Evolutionary conservation across 108 stramenopile species (phyloP).

Genomic region (Nannochloropsis granulata): DNA sequence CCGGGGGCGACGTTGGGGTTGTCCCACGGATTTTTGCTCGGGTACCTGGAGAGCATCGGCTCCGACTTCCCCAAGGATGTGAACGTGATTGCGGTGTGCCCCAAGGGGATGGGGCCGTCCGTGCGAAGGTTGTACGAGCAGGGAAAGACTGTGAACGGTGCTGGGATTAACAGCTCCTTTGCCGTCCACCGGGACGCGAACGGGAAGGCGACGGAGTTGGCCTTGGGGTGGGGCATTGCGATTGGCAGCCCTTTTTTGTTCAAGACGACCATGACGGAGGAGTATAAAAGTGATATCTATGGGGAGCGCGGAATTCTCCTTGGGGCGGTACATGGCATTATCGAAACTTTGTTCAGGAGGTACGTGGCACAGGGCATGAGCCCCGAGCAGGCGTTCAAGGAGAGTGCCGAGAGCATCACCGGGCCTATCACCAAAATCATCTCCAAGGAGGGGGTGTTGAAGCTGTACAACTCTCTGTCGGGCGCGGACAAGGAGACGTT

Average conservation of each 20-base stretch:
- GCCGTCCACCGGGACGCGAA: slow-evolving; percentile 84
- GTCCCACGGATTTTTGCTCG: slow-evolving; percentile 86
- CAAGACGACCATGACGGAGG: slow-evolving; percentile 81
- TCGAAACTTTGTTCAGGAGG: slow-evolving; percentile 87
- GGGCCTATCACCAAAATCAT: slow-evolving; percentile 92
- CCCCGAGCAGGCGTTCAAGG: slow-evolving; percentile 78
- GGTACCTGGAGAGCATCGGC: slow-evolving; percentile 84
- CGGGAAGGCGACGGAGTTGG: slow-evolving; percentile 85
- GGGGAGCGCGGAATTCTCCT: slow-evolving; percentile 92
- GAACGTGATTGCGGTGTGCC: slow-evolving; percentile 93
- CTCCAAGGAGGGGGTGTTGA: slow-evolving; percentile 85
- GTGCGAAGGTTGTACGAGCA: slow-evolving; percentile 96
- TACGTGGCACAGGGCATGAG: slow-evolving; percentile 90
- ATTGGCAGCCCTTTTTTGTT: slow-evolving; percentile 95
- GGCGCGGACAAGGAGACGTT: slow-evolving; percentile 75
- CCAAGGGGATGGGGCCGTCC: slow-evolving; percentile 97
- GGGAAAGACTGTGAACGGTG: slow-evolving; percentile 93
- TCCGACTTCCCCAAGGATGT: slow-evolving; percentile 83
- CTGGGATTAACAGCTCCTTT: slow-evolving; percentile 91
- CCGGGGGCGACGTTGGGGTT: slow-evolving; percentile 88
- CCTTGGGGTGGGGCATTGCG: slow-evolving; percentile 90
- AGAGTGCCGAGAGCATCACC: slow-evolving; percentile 87
- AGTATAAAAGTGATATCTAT: slow-evolving; percentile 93
- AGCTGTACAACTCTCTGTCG: slow-evolving; percentile 70
- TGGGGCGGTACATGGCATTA: slow-evolving; percentile 92